Evolutionary conservation across 345 rosid genomes (phyloP), one percentile per base, ranked within the genome.

Genomic region (Lagerstroemia speciosa): DNA sequence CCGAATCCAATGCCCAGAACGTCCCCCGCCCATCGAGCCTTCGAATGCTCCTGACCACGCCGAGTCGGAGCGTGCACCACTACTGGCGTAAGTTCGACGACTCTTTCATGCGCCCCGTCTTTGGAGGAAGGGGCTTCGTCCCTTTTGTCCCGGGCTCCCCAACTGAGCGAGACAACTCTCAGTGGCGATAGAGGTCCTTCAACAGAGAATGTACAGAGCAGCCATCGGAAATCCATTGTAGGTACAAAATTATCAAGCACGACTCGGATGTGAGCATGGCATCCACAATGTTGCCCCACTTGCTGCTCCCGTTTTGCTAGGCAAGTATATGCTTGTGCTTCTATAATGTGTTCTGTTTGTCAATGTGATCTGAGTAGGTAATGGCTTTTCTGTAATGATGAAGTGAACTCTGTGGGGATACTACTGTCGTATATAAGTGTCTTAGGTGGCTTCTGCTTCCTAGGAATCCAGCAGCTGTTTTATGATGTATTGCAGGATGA

Each of bases 51-150:
- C 74, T 75, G 37, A 80, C 83, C 11, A 76, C 83, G 69, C 99
- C 97, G 22, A 86, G 94, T 8, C 86, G 81, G 75, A 83, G 84
- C 2, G 83, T 91, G 66, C 99, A 93, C 73, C 79, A 87, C 64
- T 87, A 88, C 50, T 91, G 96, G 97, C 83, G 96, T 58, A 82
- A 72, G 71, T 89, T 91, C 0, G 98, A 93, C 16, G 63, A 93
- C 6, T 78, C 84, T n/a, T 87, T 89, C 83, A 93, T 91, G 98
- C 74, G 98, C 63, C 97, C 93, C 6, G 84, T 83, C 36, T 93
- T 91, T 63, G 97, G 97, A 6, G 97, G 98, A 33, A 76, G 96
- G 15, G 98, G 98, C n/a, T 84, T 91, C 6, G 82, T 82, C 7
- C 89, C 87, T 8, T 41, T 77, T 17, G 78, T 79, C 73, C 92